A percentile compares a stretch with the other conserved stretches of the same genome.
phyloP scores from a whole-genome alignment of 306 rosid genomes.

The Prunus padus region DNA sequence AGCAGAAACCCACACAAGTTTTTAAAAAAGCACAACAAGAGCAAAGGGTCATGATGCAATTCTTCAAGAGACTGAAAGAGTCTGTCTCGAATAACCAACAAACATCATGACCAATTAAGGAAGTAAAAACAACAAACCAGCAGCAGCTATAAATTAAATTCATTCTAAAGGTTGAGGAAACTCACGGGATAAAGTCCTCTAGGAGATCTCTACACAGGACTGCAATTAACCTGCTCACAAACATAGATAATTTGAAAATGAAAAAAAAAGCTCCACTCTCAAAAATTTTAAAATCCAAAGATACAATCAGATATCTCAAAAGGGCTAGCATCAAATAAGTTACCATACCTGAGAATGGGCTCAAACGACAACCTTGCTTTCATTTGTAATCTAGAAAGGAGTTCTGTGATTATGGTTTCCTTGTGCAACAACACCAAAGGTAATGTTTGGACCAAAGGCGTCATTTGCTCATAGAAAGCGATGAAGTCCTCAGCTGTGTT shows the following conservation, averaged over 20 bases:
- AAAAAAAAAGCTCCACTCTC: conserved; percentile 17
- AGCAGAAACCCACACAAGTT: conserved; percentile 25
- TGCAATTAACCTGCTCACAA: conserved; percentile 67
- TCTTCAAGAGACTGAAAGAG: neutral
- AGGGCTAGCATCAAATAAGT: conserved; percentile 6
- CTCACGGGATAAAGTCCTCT: conserved; percentile 85
- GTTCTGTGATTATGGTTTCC: conserved; percentile 57
- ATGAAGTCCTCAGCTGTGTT: conserved; percentile 91
- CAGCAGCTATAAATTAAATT: conserved; percentile 17
- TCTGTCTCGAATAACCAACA: neutral
- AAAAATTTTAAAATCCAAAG: neutral
- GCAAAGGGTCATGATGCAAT: neutral
- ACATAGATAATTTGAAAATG: neutral
- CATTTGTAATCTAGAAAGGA: conserved; percentile 64
- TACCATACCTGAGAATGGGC: conserved; percentile 70
- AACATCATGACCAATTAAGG: neutral
- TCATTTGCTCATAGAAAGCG: conserved; percentile 62
- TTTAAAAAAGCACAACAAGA: too few relatives aligned
- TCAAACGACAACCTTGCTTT: conserved; percentile 84
- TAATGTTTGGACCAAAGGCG: conserved; percentile 68
- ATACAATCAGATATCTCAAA: conserved; percentile 20
- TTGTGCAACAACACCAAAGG: conserved; percentile 74
- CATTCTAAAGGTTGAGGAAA: conserved; percentile 32
- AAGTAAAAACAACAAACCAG: neutral
- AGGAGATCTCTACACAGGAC: conserved; percentile 79